These are phyloP conservation scores for Quercus aquifolioides DNA, from an alignment of 306 rosid genomes.

Conservation along the genomic window DNA sequence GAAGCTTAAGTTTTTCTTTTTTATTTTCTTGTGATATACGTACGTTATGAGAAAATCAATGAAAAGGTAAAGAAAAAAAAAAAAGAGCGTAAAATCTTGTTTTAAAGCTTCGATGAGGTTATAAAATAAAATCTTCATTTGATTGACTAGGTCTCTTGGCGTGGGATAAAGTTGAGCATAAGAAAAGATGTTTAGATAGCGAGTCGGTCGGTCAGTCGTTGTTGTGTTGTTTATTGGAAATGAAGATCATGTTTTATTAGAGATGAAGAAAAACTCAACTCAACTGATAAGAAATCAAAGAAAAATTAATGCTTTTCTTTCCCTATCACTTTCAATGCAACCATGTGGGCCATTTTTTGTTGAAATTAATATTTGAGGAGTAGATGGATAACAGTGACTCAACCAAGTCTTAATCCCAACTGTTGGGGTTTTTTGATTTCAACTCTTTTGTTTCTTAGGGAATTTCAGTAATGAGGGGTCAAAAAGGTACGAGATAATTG, in stretches of 20 bases:
- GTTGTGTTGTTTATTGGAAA: neutral
- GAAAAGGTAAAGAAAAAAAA: neutral
- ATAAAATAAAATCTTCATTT: neutral
- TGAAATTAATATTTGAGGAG: neutral
- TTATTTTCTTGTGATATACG: neutral
- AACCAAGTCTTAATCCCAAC: neutral
- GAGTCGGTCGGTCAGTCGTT: neutral
- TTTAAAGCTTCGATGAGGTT: neutral
- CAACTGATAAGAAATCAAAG: neutral
- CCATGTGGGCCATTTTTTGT: neutral
- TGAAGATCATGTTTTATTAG: neutral
- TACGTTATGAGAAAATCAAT: neutral
- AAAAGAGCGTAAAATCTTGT: neutral
- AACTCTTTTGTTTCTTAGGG: neutral
- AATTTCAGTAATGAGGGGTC: neutral
- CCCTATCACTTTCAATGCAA: neutral
- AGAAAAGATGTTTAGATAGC: neutral
- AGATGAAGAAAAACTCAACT: neutral
- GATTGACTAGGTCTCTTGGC: neutral
- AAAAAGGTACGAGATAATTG: neutral
- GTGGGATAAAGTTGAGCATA: neutral
- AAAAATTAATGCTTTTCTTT: neutral
- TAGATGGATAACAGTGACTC: neutral
- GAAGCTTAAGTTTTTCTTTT: neutral
- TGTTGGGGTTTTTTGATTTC: neutral